Evolutionary conservation across 805 yeast genomes (phyloP).

Genomic region (Barnettozyma californica): DNA sequence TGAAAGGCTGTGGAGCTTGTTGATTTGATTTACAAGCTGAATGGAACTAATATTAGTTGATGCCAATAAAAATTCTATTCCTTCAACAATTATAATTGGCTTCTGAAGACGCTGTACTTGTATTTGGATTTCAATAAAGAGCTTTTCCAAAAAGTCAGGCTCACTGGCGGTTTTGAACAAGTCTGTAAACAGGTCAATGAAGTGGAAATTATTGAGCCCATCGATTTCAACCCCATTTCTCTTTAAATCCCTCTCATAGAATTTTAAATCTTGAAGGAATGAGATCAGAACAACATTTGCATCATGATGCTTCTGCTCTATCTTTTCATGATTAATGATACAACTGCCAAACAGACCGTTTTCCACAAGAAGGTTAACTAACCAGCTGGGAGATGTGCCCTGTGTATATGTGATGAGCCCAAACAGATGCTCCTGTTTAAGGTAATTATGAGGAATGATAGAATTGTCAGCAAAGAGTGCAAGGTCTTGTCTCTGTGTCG

Average conservation of each 20-base stretch:
- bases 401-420: constrained; percentile 33
- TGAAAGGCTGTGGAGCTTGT: constrained; percentile 30
- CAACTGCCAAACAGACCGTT: constrained; percentile 29
- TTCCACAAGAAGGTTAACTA: constrained; percentile 50
- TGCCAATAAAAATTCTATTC: constrained; percentile 41
- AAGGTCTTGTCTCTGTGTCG: constrained; percentile 54
- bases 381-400: constrained; percentile 64
- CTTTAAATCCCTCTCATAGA: constrained; percentile 30
- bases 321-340: constrained; percentile 17
- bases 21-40: constrained; percentile 31
- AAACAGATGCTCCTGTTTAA: constrained; percentile 24
- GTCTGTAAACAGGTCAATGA: constrained; percentile 43
- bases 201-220: constrained; percentile 27
- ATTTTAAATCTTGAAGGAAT: constrained; percentile 29
- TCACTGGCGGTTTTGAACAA: constrained; percentile 35
- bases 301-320: constrained; percentile 3
- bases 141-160: constrained; percentile 11
- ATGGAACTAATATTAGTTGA: constrained; percentile 35
- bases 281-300: constrained; percentile 31
- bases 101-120: constrained; percentile 6
- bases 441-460: constrained; percentile 29
- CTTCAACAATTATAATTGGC: constrained; percentile 37
- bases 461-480: constrained; percentile 46
- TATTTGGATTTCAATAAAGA: constrained; percentile 9
- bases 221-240: constrained; percentile 37